A percentile compares a stretch with the other conserved stretches of the same genome.
Conservation (phyloP, 2,329 filamentous ascomycete species). For the Alternaria sp. region DNA sequence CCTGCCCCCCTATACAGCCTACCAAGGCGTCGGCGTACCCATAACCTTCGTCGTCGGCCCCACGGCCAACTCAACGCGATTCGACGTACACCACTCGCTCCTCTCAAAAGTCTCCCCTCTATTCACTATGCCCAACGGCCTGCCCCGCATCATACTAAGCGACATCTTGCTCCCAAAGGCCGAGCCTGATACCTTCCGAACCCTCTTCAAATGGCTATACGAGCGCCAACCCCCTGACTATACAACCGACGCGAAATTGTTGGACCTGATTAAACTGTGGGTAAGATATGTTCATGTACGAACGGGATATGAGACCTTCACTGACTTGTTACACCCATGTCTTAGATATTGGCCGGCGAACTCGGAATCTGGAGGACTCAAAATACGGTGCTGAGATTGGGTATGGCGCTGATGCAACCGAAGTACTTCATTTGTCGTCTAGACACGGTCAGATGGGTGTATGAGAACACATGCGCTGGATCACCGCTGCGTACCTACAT, state of each 20-base stretch:
- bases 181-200: neutral
- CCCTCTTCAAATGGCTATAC: neutral
- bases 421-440: neutral
- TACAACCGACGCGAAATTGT: neutral
- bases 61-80: neutral
- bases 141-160: neutral
- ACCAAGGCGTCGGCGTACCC: neutral
- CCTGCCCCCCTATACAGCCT: neutral
- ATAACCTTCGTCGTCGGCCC: constrained; percentile 8
- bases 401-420: constrained; percentile 15
- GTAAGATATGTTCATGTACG: neutral
- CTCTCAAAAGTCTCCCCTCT: constrained; percentile 1
- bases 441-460: constrained; percentile 9
- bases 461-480: neutral
- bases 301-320: neutral
- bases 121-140: neutral
- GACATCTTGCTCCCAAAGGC: neutral
- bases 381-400: constrained; percentile 12
- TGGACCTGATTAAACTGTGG: neutral
- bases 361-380: constrained; percentile 9
- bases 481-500: neutral
- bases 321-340: neutral
- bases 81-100: constrained; percentile 8
- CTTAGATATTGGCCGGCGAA: neutral
- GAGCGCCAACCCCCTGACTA: neutral